Conservation (phyloP, 2,329 filamentous ascomycete species). For the Fusarium clavum region DNA sequence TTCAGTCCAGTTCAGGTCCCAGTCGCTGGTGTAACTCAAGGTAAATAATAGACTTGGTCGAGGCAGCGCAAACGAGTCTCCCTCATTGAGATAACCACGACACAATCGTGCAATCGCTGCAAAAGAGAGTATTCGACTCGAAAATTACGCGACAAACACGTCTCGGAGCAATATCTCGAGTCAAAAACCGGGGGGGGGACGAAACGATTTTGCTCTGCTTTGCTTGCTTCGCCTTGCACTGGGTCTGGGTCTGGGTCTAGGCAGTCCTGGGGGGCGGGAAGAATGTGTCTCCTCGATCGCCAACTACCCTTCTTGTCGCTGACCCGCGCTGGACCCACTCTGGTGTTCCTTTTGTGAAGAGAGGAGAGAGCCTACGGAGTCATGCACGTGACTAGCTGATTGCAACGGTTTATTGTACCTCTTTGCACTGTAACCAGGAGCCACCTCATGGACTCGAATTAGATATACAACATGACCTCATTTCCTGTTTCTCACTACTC, state of each 20-base stretch:
- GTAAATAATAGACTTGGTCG: conserved; percentile 50
- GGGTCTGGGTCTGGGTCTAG: conserved; percentile 38
- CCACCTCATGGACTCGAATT: neutral
- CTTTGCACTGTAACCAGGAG: neutral
- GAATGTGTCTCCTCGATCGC: conserved; percentile 56
- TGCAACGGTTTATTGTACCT: conserved; percentile 6
- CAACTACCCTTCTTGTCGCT: conserved; percentile 46
- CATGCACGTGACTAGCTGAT: conserved; percentile 48
- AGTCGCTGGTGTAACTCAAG: conserved; percentile 57
- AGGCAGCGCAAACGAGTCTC: conserved; percentile 49
- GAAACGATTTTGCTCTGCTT: conserved; percentile 27
- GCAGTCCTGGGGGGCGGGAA: conserved; percentile 46
- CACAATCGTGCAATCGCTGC: conserved; percentile 49
- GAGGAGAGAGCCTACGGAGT: conserved; percentile 47
- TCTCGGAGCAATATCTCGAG: conserved; percentile 40
- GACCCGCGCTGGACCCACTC: conserved; percentile 44
- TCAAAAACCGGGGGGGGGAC: conserved; percentile 46
- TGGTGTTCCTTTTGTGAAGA: conserved; percentile 34
- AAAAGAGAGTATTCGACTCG: conserved; percentile 39
- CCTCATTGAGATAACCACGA: conserved; percentile 49
- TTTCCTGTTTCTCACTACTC: neutral
- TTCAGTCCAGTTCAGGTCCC: neutral
- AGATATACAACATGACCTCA: neutral
- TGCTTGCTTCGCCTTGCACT: conserved; percentile 38
- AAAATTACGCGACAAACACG: conserved; percentile 41